These are phyloP conservation scores for Aspergillus ustus DNA, from an alignment of 2,329 filamentous ascomycete species.

Conservation along the genomic window DNA sequence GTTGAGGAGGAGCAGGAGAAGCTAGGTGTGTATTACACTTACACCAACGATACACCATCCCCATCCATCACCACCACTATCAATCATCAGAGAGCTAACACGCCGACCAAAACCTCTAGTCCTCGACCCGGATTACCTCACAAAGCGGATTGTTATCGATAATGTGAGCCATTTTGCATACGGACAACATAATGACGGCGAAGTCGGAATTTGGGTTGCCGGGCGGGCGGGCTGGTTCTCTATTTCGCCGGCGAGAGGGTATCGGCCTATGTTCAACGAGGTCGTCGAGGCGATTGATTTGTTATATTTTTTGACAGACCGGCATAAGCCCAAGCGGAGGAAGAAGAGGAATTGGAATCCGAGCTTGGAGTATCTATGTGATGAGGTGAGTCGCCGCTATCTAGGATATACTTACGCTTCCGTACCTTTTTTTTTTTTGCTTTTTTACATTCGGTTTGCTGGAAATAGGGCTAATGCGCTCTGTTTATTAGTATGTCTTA, in stretches of 20 bases:
- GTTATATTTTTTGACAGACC: slow-evolving; percentile 66
- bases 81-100: neutral
- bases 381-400: slow-evolving; percentile 39
- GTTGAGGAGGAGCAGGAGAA: slow-evolving; percentile 50
- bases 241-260: slow-evolving; percentile 58
- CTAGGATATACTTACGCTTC: neutral
- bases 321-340: slow-evolving; percentile 51
- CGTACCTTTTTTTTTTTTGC: neutral
- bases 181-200: slow-evolving; percentile 59
- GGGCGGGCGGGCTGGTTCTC: slow-evolving; percentile 67
- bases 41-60: neutral
- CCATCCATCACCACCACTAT: neutral
- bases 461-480: neutral
- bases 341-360: slow-evolving; percentile 40
- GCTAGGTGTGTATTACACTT: slow-evolving; percentile 40
- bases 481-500: slow-evolving; percentile 42
- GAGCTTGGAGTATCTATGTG: slow-evolving; percentile 44
- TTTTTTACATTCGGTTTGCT: neutral
- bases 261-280: slow-evolving; percentile 57
- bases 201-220: slow-evolving; percentile 64
- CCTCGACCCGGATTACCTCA: slow-evolving; percentile 44
- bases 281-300: slow-evolving; percentile 64
- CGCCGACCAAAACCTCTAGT: slow-evolving; percentile 29
- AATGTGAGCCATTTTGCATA: slow-evolving; percentile 56
- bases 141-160: slow-evolving; percentile 52